These are phyloP conservation scores for Solanum sparsipilum DNA, from an alignment of 257 asterid genomes.

Conservation along the genomic window DNA sequence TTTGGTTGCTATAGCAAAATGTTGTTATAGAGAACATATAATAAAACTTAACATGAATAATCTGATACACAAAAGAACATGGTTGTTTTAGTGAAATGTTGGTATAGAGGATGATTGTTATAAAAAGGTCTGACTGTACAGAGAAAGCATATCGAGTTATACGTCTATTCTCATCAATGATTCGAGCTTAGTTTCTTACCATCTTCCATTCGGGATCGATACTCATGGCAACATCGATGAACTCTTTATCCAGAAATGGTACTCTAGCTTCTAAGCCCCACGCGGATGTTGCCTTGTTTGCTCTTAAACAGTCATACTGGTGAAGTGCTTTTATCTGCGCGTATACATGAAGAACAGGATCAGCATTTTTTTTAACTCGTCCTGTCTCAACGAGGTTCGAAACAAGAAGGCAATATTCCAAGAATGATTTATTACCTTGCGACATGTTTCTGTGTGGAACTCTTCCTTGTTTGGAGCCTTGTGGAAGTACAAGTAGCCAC, in stretches of 20 bases:
- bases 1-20: not conserved
- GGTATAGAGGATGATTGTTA: not conserved
- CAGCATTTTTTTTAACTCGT: not conserved
- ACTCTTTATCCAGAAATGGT: conserved; percentile 87
- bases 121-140: not conserved
- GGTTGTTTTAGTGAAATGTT: not conserved
- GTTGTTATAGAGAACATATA: not conserved
- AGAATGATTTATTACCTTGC: conserved; percentile 31
- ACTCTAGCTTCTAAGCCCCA: conserved; percentile 99
- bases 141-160: not conserved
- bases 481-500: conserved; percentile 64
- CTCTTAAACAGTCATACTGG: conserved; percentile 88
- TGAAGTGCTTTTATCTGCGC: conserved; percentile 88
- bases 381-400: not conserved
- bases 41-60: not conserved
- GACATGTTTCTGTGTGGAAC: conserved; percentile 82
- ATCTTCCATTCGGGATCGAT: conserved; percentile 87
- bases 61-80: not conserved
- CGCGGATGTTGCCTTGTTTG: conserved; percentile 91
- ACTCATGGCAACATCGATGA: conserved; percentile 78
- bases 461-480: conserved; percentile 66
- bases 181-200: conserved; percentile 25
- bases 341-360: not conserved
- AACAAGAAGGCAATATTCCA: not conserved
- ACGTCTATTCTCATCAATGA: not conserved